Conservation (phyloP, 2,329 filamentous ascomycete genomes). For the Clathrospora elynae region DNA sequence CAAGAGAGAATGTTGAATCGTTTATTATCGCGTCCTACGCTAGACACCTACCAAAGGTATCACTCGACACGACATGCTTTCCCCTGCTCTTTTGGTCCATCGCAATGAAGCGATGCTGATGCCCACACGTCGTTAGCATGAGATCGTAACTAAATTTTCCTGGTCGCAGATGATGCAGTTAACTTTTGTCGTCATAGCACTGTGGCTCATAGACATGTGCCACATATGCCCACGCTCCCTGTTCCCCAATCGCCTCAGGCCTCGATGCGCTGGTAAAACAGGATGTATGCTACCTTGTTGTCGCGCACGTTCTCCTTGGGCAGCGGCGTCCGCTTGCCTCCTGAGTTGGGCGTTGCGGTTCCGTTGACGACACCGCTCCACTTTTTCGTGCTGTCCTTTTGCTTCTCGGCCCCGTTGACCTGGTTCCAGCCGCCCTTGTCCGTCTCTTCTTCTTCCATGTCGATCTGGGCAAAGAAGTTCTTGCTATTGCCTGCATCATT, state of each 20-base stretch:
- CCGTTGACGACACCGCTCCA: constrained; percentile 72
- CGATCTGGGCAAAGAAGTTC: constrained; percentile 75
- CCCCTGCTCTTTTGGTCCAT: constrained; percentile 5
- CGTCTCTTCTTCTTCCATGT: constrained; percentile 64
- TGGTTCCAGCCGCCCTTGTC: constrained; percentile 82
- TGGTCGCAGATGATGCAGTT: constrained; percentile 17
- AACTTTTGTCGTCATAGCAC: constrained; percentile 17
- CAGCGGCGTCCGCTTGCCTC: constrained; percentile 59
- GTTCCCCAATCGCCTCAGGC: constrained; percentile 25
- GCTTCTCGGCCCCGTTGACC: constrained; percentile 67
- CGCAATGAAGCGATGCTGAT: constrained; percentile 8
- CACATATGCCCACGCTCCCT: constrained; percentile 1
- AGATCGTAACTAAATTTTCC: constrained; percentile 9
- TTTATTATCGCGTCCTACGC: constrained; percentile 12
- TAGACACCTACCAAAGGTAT: constrained; percentile 22
- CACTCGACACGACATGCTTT: constrained; percentile 14
- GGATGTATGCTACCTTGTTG: constrained; percentile 94
- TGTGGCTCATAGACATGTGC: constrained; percentile 5
- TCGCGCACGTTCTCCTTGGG: constrained; percentile 69
- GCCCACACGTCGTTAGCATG: not conserved
- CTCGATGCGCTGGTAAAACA: constrained; percentile 85
- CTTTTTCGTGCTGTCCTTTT: constrained; percentile 64
- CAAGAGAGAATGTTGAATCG: constrained; percentile 2
- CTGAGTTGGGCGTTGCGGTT: constrained; percentile 58
- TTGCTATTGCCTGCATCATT: constrained; percentile 58